Conservation (phyloP, 2,329 filamentous ascomycete species). For the Penicillium fuscoglaucum region DNA sequence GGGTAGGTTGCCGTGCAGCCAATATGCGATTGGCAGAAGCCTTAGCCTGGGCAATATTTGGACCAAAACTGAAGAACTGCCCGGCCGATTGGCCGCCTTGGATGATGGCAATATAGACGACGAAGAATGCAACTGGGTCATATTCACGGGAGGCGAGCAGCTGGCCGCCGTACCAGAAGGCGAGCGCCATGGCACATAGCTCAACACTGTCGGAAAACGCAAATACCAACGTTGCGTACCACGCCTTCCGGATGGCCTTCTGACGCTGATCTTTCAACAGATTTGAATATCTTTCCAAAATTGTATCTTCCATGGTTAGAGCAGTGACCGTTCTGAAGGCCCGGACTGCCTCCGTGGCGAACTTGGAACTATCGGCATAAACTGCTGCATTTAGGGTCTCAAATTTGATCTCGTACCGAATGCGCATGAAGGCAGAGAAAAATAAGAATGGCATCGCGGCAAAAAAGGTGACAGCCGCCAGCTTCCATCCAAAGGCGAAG, state of each 20-base stretch:
- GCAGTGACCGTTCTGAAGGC: constrained; percentile 72
- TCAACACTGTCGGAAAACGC: constrained; percentile 68
- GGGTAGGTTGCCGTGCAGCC: constrained; percentile 21
- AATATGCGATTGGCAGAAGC: constrained; percentile 42
- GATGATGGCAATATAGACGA: constrained; percentile 65
- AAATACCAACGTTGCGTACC: constrained; percentile 64
- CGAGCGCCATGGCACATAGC: constrained; percentile 62
- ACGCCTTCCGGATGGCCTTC: constrained; percentile 61
- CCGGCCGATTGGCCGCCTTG: constrained; percentile 68
- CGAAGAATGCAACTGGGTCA: constrained; percentile 51
- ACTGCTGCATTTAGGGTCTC: constrained; percentile 67
- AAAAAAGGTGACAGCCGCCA: constrained; percentile 66
- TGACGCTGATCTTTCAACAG: constrained; percentile 62
- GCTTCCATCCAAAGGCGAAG: constrained; percentile 74
- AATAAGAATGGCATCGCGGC: constrained; percentile 57
- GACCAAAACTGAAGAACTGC: constrained; percentile 66
- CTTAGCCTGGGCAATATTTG: constrained; percentile 50
- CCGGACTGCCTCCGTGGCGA: constrained; percentile 71
- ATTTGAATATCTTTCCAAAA: constrained; percentile 60
- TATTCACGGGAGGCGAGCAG: constrained; percentile 57
- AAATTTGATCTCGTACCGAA: constrained; percentile 67
- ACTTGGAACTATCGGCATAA: constrained; percentile 70
- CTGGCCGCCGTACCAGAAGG: constrained; percentile 62
- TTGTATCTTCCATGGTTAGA: constrained; percentile 67
- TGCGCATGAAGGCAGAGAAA: constrained; percentile 50